These are phyloP conservation scores for Rubus parviflorus DNA, from an alignment of 306 rosid genomes.

Conservation along the genomic window DNA sequence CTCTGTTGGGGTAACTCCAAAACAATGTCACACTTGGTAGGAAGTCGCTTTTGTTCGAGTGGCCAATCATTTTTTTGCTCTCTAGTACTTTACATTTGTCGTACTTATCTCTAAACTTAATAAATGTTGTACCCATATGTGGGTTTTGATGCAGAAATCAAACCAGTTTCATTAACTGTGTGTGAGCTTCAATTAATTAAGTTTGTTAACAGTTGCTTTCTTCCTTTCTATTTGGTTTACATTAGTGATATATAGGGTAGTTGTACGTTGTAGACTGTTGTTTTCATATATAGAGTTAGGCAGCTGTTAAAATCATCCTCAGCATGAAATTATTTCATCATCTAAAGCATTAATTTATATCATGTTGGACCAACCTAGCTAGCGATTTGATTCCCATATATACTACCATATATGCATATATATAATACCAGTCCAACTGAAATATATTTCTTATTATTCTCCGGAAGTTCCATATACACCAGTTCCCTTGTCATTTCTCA, in stretches of 20 bases:
- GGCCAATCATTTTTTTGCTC: no score
- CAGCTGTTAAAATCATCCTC: not conserved
- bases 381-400: no score
- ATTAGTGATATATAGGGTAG: not conserved
- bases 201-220: not conserved
- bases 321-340: not conserved
- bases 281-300: not conserved
- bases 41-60: no score
- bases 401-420: no score
- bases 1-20: no score
- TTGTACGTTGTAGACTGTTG: not conserved
- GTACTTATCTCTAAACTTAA: no score
- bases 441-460: not conserved
- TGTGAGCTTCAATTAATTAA: not conserved
- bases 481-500: constrained; percentile 7
- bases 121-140: no score
- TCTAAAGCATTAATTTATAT: not conserved
- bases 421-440: no score
- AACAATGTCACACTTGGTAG: no score
- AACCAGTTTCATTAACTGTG: no score
- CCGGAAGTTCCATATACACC: not conserved
- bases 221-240: not conserved
- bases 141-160: no score
- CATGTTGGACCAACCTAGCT: not conserved
- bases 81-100: no score